phyloP scores from a whole-genome alignment of 2,329 filamentous ascomycete species.

The Alternaria ethzedia region DNA sequence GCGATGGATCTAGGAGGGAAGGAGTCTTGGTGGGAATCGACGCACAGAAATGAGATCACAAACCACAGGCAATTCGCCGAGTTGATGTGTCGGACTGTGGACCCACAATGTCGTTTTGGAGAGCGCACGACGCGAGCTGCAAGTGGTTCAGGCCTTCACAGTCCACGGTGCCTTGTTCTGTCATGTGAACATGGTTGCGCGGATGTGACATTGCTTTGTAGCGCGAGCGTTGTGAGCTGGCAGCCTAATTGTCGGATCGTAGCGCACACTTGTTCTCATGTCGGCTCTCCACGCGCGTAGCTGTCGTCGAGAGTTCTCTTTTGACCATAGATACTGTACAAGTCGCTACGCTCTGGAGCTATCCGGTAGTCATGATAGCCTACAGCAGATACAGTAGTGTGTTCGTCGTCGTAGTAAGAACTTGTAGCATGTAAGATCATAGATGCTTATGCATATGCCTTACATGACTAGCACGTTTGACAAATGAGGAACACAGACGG shows the following conservation, averaged over 20 bases:
- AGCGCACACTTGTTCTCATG: background rate
- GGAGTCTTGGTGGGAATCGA: background rate
- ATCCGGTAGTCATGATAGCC: too few species aligned
- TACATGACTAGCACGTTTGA: too few species aligned
- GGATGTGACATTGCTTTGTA: background rate
- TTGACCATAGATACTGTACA: too few species aligned
- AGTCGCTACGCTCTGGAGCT: too few species aligned
- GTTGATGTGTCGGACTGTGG: accelerated
- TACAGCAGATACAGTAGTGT: too few species aligned
- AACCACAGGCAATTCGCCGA: accelerated
- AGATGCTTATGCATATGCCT: too few species aligned
- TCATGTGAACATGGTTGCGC: background rate
- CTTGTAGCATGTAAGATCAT: too few species aligned
- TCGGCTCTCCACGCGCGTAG: accelerated
- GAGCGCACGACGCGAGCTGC: background rate
- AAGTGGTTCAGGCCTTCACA: background rate
- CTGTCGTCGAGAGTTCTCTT: too few species aligned
- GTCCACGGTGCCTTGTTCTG: background rate
- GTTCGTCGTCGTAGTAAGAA: too few species aligned
- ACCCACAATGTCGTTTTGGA: background rate
- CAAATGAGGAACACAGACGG: too few species aligned
- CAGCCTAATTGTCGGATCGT: background rate
- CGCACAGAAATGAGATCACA: background rate
- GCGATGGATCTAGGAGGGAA: accelerated
- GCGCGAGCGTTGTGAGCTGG: background rate